Evolutionary conservation across 495 filamentous ascomycete genomes (phyloP), one percentile per base, ranked within the genome.

Genomic region (Talaromyces ruber): DNA sequence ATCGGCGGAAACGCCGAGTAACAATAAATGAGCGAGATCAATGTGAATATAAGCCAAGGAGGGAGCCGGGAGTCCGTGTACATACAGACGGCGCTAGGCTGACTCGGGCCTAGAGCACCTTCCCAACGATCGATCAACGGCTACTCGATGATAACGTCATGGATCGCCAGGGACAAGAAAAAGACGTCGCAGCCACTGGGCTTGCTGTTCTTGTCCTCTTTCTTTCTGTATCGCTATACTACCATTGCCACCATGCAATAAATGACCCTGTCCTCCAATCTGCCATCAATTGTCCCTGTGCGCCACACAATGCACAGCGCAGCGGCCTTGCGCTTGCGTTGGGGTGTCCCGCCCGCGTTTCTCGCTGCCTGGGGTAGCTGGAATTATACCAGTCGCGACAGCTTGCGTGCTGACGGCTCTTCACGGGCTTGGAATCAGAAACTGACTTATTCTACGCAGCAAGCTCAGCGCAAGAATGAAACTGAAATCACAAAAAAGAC

Each of bases 291-390:
- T 34, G 26, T 21, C 39, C 43, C 28, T 11, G 24, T n/a, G 30
- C 58, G 34, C 39, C 58, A 14, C 3, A 57, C 55, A 47, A 58
- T 63, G 60, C 26, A 45, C 24, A 58, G n/a, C 32, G 14, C 60
- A 32, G 32, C 52, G 2, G n/a, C 25, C 32, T 63, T 68, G 37
- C 67, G 72, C 53, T 61, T 78, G 29, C 70, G 71, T 43, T 78
- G 74, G 74, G 70, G 72, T 25, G 69, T 76, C 22, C 75, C 74
- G 53, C 75, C 75, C 12, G 74, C 73, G 32, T 70, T 70, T 51
- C 64, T 78, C 18, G 72, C 73, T 37, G 67, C 70, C 7, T 60
- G 59, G 59, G 43, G 59, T 30, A 47, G 59, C 39, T 60, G 57
- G 57, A 59, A 45, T 16, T 30, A 47, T 50, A 24, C 54, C 3